phyloP scores from a whole-genome alignment of 2,329 filamentous ascomycete species.

The Thermothelomyces thermophilus region DNA sequence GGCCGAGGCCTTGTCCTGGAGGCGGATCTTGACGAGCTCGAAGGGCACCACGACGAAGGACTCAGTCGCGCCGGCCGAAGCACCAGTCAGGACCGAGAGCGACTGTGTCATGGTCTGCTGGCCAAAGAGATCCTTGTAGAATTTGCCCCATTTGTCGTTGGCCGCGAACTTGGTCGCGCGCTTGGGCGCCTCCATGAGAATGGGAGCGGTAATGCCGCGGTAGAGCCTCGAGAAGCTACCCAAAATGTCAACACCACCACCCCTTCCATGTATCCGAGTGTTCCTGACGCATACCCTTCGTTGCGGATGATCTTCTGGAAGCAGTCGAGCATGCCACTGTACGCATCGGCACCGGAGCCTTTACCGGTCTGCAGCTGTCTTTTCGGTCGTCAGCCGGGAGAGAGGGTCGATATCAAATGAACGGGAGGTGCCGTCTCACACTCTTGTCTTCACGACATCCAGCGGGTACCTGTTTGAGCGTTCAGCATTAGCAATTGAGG shows the following conservation, averaged over 20 bases:
- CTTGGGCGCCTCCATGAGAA: constrained; percentile 77
- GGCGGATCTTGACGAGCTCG: constrained; percentile 95
- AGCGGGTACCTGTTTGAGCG: constrained; percentile 76
- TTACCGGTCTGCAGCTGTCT: constrained; percentile 82
- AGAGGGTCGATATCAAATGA: constrained; percentile 10
- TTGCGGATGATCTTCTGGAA: constrained; percentile 94
- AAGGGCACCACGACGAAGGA: constrained; percentile 96
- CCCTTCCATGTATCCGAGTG: background rate
- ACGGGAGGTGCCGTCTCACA: constrained; percentile 15
- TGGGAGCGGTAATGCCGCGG: constrained; percentile 90
- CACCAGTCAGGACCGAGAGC: constrained; percentile 87
- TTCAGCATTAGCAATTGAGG: constrained; percentile 7
- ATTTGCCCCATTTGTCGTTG: constrained; percentile 95
- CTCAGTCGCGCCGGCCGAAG: constrained; percentile 91
- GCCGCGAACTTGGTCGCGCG: constrained; percentile 97
- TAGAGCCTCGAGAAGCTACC: constrained; percentile 79
- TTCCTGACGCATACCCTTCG: constrained; percentile 63
- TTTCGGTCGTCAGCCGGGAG: constrained; percentile 22
- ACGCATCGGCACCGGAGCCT: constrained; percentile 68
- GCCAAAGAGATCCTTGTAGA: constrained; percentile 85
- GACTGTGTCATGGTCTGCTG: constrained; percentile 82
- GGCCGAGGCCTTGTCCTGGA: constrained; percentile 91
- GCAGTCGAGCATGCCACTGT: constrained; percentile 97
- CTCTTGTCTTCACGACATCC: constrained; percentile 93
- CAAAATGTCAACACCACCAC: constrained; percentile 8